These are phyloP conservation scores for Juncus effusus DNA, from an alignment of 176 grass and related monocot species.

Conservation along the genomic window DNA sequence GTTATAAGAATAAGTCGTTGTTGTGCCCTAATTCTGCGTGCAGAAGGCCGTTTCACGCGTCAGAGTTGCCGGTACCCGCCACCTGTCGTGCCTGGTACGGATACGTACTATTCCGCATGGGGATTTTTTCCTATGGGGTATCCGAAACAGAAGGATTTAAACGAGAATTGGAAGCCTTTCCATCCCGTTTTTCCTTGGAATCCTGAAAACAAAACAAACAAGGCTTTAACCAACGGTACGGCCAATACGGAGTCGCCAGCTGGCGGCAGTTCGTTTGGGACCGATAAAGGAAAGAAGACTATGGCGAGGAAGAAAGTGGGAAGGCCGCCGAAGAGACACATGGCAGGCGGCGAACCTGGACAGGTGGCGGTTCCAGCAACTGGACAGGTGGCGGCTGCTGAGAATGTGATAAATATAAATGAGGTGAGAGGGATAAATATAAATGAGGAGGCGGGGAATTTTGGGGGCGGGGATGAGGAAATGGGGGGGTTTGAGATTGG, in stretches of 20 bases:
- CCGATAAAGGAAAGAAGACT: constrained; percentile 68
- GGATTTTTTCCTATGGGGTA: constrained; percentile 87
- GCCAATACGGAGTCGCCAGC: not conserved
- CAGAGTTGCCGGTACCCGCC: constrained; percentile 58
- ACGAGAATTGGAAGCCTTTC: constrained; percentile 74
- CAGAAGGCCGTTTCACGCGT: constrained; percentile 49
- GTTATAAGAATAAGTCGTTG: constrained; percentile 52
- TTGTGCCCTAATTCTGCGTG: constrained; percentile 66
- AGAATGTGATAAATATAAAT: not conserved
- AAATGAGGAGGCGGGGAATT: constrained; percentile 44
- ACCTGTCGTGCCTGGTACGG: constrained; percentile 72
- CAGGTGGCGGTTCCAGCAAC: constrained; percentile 11
- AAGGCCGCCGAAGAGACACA: constrained; percentile 31
- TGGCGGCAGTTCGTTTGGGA: constrained; percentile 18
- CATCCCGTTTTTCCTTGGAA: constrained; percentile 45
- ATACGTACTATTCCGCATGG: constrained; percentile 90
- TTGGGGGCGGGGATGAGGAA: constrained; percentile 41
- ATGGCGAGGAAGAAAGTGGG: constrained; percentile 80
- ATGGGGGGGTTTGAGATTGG: constrained; percentile 72
- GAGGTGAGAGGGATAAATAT: constrained; percentile 72
- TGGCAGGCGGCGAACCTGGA: too few relatives aligned
- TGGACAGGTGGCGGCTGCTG: constrained; percentile 17
- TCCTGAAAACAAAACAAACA: constrained; percentile 24
- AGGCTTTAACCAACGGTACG: constrained; percentile 13
- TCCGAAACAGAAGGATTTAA: constrained; percentile 58